A percentile compares a stretch with the other conserved stretches of the same genome.
These are phyloP conservation scores for Astrocystis sublimbata DNA, from an alignment of 495 filamentous ascomycete species.

Conservation along the genomic window DNA sequence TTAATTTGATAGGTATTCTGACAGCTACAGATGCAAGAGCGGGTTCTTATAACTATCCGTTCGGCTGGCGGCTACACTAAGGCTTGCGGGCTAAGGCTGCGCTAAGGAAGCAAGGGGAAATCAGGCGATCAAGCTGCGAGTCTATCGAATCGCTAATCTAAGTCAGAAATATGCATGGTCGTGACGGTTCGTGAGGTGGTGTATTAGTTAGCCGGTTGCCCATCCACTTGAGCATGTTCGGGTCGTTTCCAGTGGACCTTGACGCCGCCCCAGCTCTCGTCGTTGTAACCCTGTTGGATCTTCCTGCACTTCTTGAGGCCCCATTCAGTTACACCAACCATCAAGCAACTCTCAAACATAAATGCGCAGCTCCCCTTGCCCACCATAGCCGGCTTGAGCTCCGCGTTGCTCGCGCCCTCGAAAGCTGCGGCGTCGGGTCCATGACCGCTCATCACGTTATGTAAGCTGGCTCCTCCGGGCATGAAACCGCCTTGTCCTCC, in stretches of 20 bases:
- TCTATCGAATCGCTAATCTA: too few relatives aligned
- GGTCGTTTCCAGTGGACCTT: slow-evolving; percentile 75
- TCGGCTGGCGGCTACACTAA: not conserved
- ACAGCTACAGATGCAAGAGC: too few relatives aligned
- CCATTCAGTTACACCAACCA: slow-evolving; percentile 94
- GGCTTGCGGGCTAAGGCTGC: not conserved
- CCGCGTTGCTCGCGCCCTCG: slow-evolving; percentile 60
- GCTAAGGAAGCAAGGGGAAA: too few relatives aligned
- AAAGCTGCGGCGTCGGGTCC: slow-evolving; percentile 64
- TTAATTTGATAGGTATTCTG: not conserved
- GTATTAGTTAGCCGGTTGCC: slow-evolving; percentile 26
- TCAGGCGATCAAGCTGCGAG: too few relatives aligned
- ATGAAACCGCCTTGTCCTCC: slow-evolving; percentile 57
- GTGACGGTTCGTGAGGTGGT: too few relatives aligned
- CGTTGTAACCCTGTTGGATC: slow-evolving; percentile 80
- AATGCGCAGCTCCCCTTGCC: slow-evolving; percentile 62
- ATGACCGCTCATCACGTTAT: slow-evolving; percentile 62
- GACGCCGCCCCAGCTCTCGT: slow-evolving; percentile 80
- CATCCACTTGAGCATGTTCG: slow-evolving; percentile 29
- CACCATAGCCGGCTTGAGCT: slow-evolving; percentile 55
- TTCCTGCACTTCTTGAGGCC: slow-evolving; percentile 79
- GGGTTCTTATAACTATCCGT: not conserved
- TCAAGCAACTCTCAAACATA: slow-evolving; percentile 72
- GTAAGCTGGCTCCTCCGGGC: slow-evolving; percentile 57
- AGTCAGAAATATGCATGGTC: too few relatives aligned